These are phyloP conservation scores for Microcyclosporella mali DNA, from an alignment of 2,329 filamentous ascomycete species.

Conservation along the genomic window DNA sequence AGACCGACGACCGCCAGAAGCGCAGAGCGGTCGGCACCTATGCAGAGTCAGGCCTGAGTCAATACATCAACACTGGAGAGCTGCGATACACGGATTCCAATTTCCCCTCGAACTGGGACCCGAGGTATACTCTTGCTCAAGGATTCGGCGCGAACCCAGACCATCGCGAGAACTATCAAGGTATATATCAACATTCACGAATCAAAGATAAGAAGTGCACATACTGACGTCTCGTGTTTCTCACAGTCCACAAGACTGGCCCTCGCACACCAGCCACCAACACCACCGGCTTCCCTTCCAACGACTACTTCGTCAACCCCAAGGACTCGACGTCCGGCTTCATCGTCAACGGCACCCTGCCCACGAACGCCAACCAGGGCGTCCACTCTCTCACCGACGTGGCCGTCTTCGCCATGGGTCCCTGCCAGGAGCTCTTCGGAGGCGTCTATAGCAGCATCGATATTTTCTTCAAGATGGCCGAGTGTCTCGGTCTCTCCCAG, in stretches of 20 bases:
- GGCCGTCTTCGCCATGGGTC: slow-evolving; percentile 70
- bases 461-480: slow-evolving; percentile 67
- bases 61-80: slow-evolving; percentile 62
- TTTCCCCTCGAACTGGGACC: slow-evolving; percentile 80
- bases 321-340: slow-evolving; percentile 66
- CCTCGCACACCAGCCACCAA: slow-evolving; percentile 57
- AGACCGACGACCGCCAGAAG: slow-evolving; percentile 63
- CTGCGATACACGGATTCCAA: slow-evolving; percentile 63
- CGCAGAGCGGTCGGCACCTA: slow-evolving; percentile 70
- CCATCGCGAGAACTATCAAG: slow-evolving; percentile 64
- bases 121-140: slow-evolving; percentile 71
- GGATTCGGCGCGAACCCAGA: slow-evolving; percentile 69
- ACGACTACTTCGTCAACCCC: slow-evolving; percentile 62
- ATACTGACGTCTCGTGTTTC: background rate
- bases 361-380: slow-evolving; percentile 57
- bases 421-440: slow-evolving; percentile 70
- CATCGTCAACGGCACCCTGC: slow-evolving; percentile 68
- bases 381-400: slow-evolving; percentile 75
- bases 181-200: background rate
- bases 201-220: background rate
- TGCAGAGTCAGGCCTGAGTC: slow-evolving; percentile 64
- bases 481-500: slow-evolving; percentile 54
- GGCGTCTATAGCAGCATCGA: slow-evolving; percentile 66
- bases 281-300: slow-evolving; percentile 40
- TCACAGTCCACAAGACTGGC: slow-evolving; percentile 53